These are phyloP conservation scores for Monsonia emarginata DNA, from an alignment of 441 rosid genomes.

Conservation along the genomic window DNA sequence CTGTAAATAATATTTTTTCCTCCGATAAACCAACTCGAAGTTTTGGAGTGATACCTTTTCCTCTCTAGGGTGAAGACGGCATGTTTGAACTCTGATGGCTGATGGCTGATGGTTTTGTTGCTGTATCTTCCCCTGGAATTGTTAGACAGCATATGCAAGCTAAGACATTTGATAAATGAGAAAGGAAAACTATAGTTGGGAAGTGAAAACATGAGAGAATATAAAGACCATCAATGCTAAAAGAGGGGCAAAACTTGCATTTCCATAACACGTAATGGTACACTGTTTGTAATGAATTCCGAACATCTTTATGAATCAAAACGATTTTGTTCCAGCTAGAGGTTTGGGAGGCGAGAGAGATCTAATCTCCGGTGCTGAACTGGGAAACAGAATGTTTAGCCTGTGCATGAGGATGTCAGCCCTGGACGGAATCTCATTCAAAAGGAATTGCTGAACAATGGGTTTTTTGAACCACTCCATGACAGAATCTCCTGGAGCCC, in stretches of 20 bases:
- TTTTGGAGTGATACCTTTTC: constrained; percentile 61
- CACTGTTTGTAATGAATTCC: background rate
- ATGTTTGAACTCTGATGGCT: constrained; percentile 85
- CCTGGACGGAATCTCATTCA: constrained; percentile 81
- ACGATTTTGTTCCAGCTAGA: constrained; percentile 25
- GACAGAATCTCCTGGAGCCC: constrained; percentile 78
- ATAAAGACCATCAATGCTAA: too few species aligned
- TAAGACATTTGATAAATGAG: background rate
- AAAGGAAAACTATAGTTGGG: too few species aligned
- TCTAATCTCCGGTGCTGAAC: constrained; percentile 86
- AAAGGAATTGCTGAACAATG: constrained; percentile 83
- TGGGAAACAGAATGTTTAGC: constrained; percentile 70
- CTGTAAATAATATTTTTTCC: too few species aligned
- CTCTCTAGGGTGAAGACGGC: constrained; percentile 94
- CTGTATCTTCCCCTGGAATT: constrained; percentile 79
- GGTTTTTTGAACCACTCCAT: constrained; percentile 98
- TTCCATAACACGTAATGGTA: background rate
- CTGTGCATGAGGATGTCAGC: constrained; percentile 86
- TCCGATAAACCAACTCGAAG: constrained; percentile 16
- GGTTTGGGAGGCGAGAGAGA: constrained; percentile 74
- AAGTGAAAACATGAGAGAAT: too few species aligned
- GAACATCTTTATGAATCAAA: background rate
- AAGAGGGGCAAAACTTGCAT: too few species aligned
- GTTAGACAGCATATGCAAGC: constrained; percentile 2
- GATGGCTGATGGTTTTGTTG: constrained; percentile 91